Base-by-base conservation (phyloP, 805 yeast genomes). In the Ogataea trehalophila region DNA sequence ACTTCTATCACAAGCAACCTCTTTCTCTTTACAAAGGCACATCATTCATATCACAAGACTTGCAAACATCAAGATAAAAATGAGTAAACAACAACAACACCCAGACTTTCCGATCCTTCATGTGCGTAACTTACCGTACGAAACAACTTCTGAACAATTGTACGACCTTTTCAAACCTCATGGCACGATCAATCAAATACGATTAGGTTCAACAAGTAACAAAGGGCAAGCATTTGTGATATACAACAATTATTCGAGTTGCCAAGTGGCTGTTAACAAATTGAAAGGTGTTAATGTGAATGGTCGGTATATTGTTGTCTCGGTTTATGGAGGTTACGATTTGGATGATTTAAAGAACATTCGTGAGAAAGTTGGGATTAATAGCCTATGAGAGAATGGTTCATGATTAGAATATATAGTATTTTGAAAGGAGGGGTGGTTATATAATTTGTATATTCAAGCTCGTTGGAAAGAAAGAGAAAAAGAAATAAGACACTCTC, bases 61-160 rank as follows among this genome's bases (percentile, higher is more conserved):
- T 16, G 6, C 13, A 13, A 11, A 11, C 20, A 20, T 20, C 20
- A 20, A 20, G 20, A 20, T 16, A 18, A 4, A 16, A n/a, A 35
- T 35, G 41, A 39, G 22, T 23, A 31, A 39, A 23, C n/a, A 23
- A 39, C 7, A 31, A 17, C 41, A 16, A 15, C 41, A 39, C n/a
- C 56, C 55, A 37, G 64, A 63, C 33, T 67, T 65, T 31, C 72
- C 72, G 4, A 61, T 67, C 16, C 42, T 83, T 16, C 69, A 71
- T 49, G 80, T 80, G 31, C 79, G 78, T 59, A 82, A 82, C 56
- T 68, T 82, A 6, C 82, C 87, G 2, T 82, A 73, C 56, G 72
- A 71, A 23, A 68, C 75, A 1, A 64, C 76, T 5, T 53, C 75
- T 0, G 68, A 65, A 4, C 75, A 77, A 36, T 62, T 83, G 33